Conservation (phyloP, 768 basidiomycete genomes). For the Hirschioporus abietinus region DNA sequence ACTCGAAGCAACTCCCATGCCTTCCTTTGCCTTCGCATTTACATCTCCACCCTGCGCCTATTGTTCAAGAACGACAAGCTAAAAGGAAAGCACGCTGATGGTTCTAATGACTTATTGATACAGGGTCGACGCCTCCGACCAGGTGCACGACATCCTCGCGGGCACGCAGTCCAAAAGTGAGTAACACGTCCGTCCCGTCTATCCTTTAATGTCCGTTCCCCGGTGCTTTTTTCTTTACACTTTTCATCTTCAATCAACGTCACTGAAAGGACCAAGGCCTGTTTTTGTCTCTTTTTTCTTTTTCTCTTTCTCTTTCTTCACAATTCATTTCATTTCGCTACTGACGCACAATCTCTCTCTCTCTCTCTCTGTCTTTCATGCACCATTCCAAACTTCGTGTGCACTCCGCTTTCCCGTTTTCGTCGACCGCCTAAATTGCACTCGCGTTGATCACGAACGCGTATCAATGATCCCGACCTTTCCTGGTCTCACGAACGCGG, state of each 20-base stretch:
- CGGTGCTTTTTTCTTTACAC: background rate
- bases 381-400: no score
- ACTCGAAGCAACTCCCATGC: no score
- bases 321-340: background rate
- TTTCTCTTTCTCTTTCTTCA: background rate
- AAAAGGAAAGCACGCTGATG: no score
- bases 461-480: background rate
- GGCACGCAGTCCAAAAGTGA: conserved; percentile 74
- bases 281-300: background rate
- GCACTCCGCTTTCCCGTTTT: background rate
- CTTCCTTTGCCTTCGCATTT: no score
- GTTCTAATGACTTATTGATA: no score
- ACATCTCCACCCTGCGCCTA: no score
- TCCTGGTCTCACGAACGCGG: background rate
- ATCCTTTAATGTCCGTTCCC: no score
- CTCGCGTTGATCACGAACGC: no score
- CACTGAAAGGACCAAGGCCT: background rate
- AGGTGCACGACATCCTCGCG: conserved; percentile 75
- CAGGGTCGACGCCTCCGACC: conserved; percentile 92
- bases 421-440: background rate
- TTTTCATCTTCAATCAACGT: background rate
- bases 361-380: no score
- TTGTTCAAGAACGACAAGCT: no score
- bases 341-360: no score
- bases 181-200: conserved; percentile 21